Percentiles rank a stretch among this genome's conserved stretches.
Conservation (phyloP, 768 basidiomycete genomes). For the Tulasnella sp. region DNA sequence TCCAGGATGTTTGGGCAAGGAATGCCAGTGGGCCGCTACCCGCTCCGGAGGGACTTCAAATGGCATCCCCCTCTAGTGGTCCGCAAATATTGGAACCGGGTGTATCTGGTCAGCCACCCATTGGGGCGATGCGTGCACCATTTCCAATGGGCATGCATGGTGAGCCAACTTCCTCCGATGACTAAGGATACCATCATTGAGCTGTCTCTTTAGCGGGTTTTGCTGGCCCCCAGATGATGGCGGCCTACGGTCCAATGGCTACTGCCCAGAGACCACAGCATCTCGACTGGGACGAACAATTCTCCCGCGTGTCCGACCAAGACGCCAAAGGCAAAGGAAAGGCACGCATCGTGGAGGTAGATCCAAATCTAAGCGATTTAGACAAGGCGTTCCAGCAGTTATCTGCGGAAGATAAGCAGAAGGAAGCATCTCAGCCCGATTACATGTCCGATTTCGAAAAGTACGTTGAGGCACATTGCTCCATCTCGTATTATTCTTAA, state of each 20-base stretch:
- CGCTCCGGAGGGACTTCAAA: background rate
- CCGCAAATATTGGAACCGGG: background rate
- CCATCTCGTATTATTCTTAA: slow-evolving; percentile 30
- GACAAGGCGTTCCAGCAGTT: slow-evolving; percentile 9
- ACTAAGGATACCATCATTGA: slow-evolving; percentile 7
- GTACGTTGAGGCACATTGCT: slow-evolving; percentile 40
- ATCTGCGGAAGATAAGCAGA: background rate
- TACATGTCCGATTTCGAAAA: slow-evolving; percentile 37
- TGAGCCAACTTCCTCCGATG: slow-evolving; percentile 20
- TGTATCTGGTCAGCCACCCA: background rate
- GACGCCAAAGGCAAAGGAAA: slow-evolving; percentile 64
- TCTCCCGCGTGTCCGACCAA: slow-evolving; percentile 18
- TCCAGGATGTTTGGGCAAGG: background rate
- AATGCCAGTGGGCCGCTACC: background rate
- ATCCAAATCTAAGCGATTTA: slow-evolving; percentile 16
- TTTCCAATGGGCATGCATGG: slow-evolving; percentile 21
- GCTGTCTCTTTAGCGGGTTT: background rate
- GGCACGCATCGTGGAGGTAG: slow-evolving; percentile 31
- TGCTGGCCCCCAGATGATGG: slow-evolving; percentile 15
- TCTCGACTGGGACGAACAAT: slow-evolving; percentile 22
- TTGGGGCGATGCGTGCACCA: slow-evolving; percentile 18
- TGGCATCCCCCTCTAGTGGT: background rate
- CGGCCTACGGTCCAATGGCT: slow-evolving; percentile 20
- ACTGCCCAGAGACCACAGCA: slow-evolving; percentile 19
- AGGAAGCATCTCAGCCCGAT: slow-evolving; percentile 39